Evolutionary conservation across 108 stramenopile genomes (phyloP).

Genomic region (Skeletonema grethae): DNA sequence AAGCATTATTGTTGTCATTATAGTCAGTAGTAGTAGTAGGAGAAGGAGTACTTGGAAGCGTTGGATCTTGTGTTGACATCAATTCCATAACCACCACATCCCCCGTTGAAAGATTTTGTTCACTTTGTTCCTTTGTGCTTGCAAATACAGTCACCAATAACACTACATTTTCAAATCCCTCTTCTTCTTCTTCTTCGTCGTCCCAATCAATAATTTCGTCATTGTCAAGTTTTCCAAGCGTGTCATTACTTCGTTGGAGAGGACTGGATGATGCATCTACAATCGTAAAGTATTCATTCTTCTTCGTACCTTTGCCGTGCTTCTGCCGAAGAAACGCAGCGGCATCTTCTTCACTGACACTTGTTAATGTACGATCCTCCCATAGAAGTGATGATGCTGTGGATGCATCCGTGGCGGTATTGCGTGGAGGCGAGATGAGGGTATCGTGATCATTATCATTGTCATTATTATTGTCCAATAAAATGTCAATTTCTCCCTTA

Average conservation of each 20-base stretch:
- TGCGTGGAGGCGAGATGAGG: constrained; percentile 11
- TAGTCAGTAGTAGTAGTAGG: background rate
- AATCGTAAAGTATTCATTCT: background rate
- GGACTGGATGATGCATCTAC: too few relatives aligned
- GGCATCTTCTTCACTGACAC: constrained; percentile 46
- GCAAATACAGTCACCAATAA: constrained; percentile 43
- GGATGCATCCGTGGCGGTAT: constrained; percentile 28
- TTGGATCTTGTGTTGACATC: constrained; percentile 41
- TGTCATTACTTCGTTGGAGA: background rate
- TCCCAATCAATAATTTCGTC: constrained; percentile 11
- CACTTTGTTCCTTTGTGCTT: background rate
- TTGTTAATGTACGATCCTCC: constrained; percentile 47
- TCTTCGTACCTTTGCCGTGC: background rate
- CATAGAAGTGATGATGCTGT: constrained; percentile 46
- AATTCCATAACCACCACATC: constrained; percentile 48
- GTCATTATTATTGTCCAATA: background rate
- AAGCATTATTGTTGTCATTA: background rate
- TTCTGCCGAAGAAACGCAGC: constrained; percentile 23
- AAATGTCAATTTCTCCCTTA: background rate
- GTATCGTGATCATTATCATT: background rate
- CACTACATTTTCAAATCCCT: constrained; percentile 45
- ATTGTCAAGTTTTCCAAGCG: background rate
- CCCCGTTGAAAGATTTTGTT: constrained; percentile 8
- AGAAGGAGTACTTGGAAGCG: background rate
- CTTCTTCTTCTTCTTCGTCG: constrained; percentile 37